Base-by-base conservation (phyloP, 169 alveolate genomes). In the Plasmodium gonderi region DNA sequence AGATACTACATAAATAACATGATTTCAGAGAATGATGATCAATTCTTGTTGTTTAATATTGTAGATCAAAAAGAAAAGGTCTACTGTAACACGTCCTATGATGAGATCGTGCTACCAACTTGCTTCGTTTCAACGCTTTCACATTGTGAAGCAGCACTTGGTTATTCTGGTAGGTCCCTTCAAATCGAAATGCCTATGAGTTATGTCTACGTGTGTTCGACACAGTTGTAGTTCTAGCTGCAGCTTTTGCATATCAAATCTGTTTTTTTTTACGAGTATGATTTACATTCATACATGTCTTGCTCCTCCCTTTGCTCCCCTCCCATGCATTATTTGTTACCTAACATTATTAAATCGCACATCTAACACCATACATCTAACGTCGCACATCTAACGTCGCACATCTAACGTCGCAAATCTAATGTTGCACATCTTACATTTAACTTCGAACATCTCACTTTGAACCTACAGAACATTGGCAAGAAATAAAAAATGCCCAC, bases 21-120 rank as follows among this genome's bases (percentile, higher is more conserved):
- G 77, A 64, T 90, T 40, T 76, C 94, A 0, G 91, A 90, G 23
- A 90, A 31, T n/a, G 94, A 90, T 45, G 94, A 90, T 17, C 94
- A 90, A 42, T 77, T 90, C 23, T 44, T 90, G 33, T 20, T 90
- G 3, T 90, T 90, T 14, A 76, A 40, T 38, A 90, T 77, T n/a
- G 49, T 90, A 11, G 94, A 90, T 38, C 90, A 77, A 38, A 90
- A 77, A 36, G 94, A 90, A 23, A 60, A 74, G 72, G 45, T 78
- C 23, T 90, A 90, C 51, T 90, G 91, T 33, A 77, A 90, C n/a
- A 67, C 64, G 8, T 1, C 80, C 23, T 90, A 90, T 26, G 72
- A 78, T 51, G 94, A 90, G 44, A 68, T 90, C 31, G 94, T 90
- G 8, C 49, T 90, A 8, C 94, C 94, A 2, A 90, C 94, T 0